Conservation (phyloP, 768 basidiomycete species). For the Boletus speciosus region DNA sequence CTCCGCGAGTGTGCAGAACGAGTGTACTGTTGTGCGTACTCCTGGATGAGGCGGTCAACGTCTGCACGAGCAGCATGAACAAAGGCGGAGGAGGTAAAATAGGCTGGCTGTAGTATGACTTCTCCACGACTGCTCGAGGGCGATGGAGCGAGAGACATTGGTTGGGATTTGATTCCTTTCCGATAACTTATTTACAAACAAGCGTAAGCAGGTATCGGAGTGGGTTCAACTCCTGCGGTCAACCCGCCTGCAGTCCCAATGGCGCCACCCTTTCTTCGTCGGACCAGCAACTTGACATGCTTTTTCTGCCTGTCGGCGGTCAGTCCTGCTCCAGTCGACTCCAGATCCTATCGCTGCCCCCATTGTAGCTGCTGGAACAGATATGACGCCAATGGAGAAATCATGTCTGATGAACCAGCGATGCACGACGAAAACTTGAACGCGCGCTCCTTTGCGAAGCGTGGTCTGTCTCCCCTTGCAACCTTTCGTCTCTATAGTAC, state of each 20-base stretch:
- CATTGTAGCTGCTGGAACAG: slow-evolving; percentile 74
- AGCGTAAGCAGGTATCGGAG: slow-evolving; percentile 1
- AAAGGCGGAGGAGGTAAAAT: slow-evolving; percentile 77
- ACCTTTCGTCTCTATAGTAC: neutral
- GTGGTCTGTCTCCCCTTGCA: slow-evolving; percentile 46
- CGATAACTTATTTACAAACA: slow-evolving; percentile 13
- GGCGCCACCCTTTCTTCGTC: slow-evolving; percentile 45
- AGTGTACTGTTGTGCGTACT: slow-evolving; percentile 50
- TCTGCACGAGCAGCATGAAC: slow-evolving; percentile 64
- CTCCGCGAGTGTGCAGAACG: slow-evolving; percentile 20
- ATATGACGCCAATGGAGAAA: slow-evolving; percentile 68
- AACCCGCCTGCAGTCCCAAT: slow-evolving; percentile 3
- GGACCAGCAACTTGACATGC: slow-evolving; percentile 50
- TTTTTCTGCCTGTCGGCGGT: slow-evolving; percentile 65
- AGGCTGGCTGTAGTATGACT: slow-evolving; percentile 64
- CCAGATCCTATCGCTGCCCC: slow-evolving; percentile 60
- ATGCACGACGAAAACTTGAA: slow-evolving; percentile 83
- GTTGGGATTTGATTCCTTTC: slow-evolving; percentile 17
- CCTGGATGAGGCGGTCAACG: slow-evolving; percentile 48
- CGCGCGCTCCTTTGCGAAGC: slow-evolving; percentile 60
- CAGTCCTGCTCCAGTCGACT: slow-evolving; percentile 42
- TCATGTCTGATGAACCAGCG: slow-evolving; percentile 81
- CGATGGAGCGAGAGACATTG: slow-evolving; percentile 46
- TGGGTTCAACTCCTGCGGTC: neutral
- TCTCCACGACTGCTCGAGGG: slow-evolving; percentile 60